Percentiles rank a stretch among this genome's conserved stretches.
phyloP scores from a whole-genome alignment of 495 filamentous ascomycete species.

The Chlorociboria aeruginascens region DNA sequence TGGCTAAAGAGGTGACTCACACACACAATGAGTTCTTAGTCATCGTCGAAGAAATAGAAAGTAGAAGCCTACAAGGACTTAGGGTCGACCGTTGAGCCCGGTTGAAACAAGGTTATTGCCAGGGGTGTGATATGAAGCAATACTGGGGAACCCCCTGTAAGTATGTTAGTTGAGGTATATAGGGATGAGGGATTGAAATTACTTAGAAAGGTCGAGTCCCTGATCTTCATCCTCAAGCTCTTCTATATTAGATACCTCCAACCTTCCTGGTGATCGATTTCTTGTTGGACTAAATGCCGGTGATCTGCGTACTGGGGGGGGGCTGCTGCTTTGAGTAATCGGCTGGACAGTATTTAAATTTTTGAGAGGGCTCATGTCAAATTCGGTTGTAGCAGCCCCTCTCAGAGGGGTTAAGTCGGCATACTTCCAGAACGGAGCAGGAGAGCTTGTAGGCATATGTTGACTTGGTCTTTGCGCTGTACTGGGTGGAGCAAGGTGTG shows the following conservation, averaged over 20 bases:
- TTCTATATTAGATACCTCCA: constrained; percentile 30
- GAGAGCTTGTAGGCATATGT: constrained; percentile 88
- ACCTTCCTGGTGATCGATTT: background rate
- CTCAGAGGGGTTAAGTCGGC: constrained; percentile 59
- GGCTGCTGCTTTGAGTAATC: constrained; percentile 46
- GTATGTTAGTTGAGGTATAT: constrained; percentile 18
- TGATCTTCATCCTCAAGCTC: constrained; percentile 38
- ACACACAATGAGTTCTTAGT: too few relatives aligned
- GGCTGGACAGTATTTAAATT: constrained; percentile 9
- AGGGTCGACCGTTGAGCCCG: background rate
- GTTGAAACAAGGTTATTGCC: background rate
- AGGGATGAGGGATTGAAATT: background rate
- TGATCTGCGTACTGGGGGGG: constrained; percentile 14
- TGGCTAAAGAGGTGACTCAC: too few relatives aligned
- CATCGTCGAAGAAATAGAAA: too few relatives aligned
- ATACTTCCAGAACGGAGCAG: constrained; percentile 96
- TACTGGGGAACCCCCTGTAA: constrained; percentile 56
- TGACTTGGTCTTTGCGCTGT: constrained; percentile 84
- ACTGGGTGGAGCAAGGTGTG: constrained; percentile 74
- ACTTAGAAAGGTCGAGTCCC: constrained; percentile 24
- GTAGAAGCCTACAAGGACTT: background rate
- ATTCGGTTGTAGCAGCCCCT: constrained; percentile 28
- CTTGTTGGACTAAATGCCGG: constrained; percentile 22
- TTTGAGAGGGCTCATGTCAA: constrained; percentile 39
- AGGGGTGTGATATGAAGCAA: constrained; percentile 48